phyloP scores from a whole-genome alignment of 306 rosid species.

The Malus sieversii region DNA sequence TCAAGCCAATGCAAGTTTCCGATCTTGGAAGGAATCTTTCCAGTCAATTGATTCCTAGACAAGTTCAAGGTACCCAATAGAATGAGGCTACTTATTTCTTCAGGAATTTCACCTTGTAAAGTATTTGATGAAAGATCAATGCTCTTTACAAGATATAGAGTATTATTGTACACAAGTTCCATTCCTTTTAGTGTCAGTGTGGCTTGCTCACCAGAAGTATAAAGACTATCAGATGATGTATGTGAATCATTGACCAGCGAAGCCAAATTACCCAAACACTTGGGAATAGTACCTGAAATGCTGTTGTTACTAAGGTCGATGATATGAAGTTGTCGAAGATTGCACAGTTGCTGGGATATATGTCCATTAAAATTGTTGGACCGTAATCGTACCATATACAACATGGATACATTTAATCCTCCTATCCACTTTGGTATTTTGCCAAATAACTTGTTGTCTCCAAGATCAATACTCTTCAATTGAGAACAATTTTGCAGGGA shows the following conservation, averaged over 20 bases:
- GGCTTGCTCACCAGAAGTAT: rapidly evolving
- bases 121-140: background rate
- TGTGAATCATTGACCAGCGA: background rate
- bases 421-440: background rate
- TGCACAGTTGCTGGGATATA: background rate
- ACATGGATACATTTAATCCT: background rate
- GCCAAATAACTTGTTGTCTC: background rate
- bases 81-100: background rate
- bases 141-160: too few relatives aligned
- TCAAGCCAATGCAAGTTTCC: background rate
- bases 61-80: background rate
- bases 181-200: too few relatives aligned
- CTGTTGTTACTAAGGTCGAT: background rate
- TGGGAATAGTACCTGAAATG: background rate
- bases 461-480: background rate
- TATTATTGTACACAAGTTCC: too few relatives aligned
- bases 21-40: conserved; percentile 1
- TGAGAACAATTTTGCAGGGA: rapidly evolving
- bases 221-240: rapidly evolving
- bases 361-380: background rate
- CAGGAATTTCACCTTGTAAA: background rate
- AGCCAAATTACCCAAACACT: background rate
- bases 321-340: background rate
- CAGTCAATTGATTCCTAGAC: background rate
- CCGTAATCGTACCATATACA: background rate